phyloP scores from a whole-genome alignment of 495 filamentous ascomycete genomes.

The Penicillium arizonense region DNA sequence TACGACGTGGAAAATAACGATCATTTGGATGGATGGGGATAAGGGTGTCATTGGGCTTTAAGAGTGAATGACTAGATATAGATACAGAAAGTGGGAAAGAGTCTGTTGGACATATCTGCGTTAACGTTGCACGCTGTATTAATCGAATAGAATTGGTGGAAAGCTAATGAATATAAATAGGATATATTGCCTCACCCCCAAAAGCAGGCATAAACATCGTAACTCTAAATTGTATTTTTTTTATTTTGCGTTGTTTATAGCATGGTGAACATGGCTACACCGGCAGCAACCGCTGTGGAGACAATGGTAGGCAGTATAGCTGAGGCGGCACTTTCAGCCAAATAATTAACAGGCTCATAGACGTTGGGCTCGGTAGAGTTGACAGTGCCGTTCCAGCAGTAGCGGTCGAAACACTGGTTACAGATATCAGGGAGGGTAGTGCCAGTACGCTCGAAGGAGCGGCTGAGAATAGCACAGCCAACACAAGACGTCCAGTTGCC shows the following conservation, averaged over 20 bases:
- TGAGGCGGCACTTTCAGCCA: constrained; percentile 16
- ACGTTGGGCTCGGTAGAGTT: constrained; percentile 27
- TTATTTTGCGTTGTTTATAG: constrained; percentile 10
- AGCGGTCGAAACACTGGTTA: constrained; percentile 68
- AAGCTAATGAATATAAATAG: too few species aligned
- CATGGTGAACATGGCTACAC: constrained; percentile 25
- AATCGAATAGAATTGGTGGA: too few species aligned
- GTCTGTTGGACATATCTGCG: too few species aligned
- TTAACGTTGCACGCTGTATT: too few species aligned
- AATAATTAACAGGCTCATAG: constrained; percentile 29
- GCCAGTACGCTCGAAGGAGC: constrained; percentile 67
- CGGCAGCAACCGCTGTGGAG: constrained; percentile 18
- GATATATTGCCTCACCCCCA: too few species aligned
- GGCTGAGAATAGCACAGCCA: constrained; percentile 81
- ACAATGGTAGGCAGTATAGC: constrained; percentile 16
- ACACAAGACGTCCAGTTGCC: constrained; percentile 74
- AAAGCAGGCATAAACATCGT: background rate
- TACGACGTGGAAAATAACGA: constrained; percentile 19
- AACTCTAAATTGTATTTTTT: too few species aligned
- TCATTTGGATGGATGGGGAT: constrained; percentile 15
- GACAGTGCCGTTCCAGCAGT: constrained; percentile 66
- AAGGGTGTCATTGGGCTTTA: too few species aligned
- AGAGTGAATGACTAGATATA: too few species aligned
- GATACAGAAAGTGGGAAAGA: too few species aligned
- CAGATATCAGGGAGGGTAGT: constrained; percentile 66